These are phyloP conservation scores for Nannizzia gypsea DNA, from an alignment of 2,329 filamentous ascomycete species.

Conservation along the genomic window DNA sequence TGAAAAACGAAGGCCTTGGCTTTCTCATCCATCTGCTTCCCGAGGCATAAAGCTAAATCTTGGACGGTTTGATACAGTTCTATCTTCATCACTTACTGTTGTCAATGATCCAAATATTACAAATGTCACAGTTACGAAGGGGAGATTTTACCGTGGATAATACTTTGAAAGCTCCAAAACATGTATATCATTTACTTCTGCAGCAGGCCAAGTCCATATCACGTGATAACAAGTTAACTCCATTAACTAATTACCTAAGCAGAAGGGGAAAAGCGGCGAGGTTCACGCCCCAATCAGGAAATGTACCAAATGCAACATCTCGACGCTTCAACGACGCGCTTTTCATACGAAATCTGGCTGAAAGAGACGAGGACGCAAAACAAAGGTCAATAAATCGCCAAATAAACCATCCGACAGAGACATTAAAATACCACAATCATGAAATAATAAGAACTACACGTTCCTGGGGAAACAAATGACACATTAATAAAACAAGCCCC, in stretches of 20 bases:
- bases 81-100: too few relatives aligned
- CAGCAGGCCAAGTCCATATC: too few relatives aligned
- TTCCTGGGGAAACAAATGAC: slow-evolving; percentile 20
- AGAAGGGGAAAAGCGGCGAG: not conserved
- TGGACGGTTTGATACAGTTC: too few relatives aligned
- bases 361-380: not conserved
- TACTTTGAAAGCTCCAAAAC: too few relatives aligned
- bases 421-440: slow-evolving; percentile 12
- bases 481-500: slow-evolving; percentile 17
- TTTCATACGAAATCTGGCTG: not conserved
- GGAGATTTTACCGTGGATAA: too few relatives aligned
- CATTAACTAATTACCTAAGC: not conserved
- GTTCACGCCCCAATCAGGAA: not conserved
- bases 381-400: not conserved
- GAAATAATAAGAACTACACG: slow-evolving; percentile 16
- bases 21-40: not conserved
- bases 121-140: too few relatives aligned
- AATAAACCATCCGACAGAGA: slow-evolving; percentile 1
- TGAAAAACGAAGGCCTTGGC: not conserved
- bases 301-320: too few relatives aligned
- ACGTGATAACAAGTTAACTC: too few relatives aligned
- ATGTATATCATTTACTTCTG: too few relatives aligned
- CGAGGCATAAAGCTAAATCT: not conserved
- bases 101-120: too few relatives aligned
- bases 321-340: not conserved